phyloP scores from a whole-genome alignment of 768 basidiomycete genomes.

The Lactarius indigo region DNA sequence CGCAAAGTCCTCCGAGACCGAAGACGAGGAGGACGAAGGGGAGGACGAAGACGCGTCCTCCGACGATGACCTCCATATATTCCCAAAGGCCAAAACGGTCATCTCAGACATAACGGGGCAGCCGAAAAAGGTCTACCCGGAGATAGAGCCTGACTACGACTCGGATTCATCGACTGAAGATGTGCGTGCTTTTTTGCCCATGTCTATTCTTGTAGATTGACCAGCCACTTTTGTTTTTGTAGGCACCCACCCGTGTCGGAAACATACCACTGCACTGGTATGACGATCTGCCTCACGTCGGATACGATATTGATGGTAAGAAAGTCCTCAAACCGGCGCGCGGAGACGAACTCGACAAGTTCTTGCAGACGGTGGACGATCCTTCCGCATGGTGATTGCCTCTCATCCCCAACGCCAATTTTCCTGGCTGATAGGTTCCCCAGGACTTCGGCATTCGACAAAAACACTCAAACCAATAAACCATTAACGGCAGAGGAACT shows the following conservation, averaged over 20 bases:
- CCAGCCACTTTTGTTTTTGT: constrained; percentile 21
- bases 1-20: constrained; percentile 38
- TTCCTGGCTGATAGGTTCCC: not conserved
- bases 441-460: constrained; percentile 93
- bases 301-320: constrained; percentile 94
- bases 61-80: constrained; percentile 49
- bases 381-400: constrained; percentile 73
- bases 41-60: constrained; percentile 34
- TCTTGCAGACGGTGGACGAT: constrained; percentile 90
- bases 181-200: constrained; percentile 42
- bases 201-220: constrained; percentile 11
- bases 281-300: constrained; percentile 98
- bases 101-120: constrained; percentile 82
- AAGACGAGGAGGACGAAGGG: constrained; percentile 33
- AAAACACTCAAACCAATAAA: constrained; percentile 79
- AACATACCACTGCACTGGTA: constrained; percentile 98
- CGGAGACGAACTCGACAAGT: constrained; percentile 97
- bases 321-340: constrained; percentile 89
- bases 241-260: constrained; percentile 95
- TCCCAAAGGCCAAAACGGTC: constrained; percentile 63
- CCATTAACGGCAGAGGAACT: constrained; percentile 87
- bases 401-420: not conserved
- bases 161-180: constrained; percentile 92
- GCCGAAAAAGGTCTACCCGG: constrained; percentile 77
- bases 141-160: constrained; percentile 88